Base-by-base conservation (phyloP, 345 rosid species). In the Pelargonium nanum region DNA sequence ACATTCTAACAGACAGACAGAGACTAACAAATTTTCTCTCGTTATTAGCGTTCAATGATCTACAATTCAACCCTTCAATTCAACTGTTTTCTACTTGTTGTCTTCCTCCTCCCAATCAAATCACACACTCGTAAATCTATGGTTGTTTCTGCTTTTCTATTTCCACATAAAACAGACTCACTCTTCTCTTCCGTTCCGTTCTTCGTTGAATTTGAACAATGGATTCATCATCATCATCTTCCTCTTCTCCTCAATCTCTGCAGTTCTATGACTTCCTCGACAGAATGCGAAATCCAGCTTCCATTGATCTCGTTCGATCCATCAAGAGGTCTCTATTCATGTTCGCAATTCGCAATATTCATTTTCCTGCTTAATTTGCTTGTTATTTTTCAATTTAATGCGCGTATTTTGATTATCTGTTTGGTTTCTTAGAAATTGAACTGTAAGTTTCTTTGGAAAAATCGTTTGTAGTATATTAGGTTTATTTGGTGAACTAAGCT, bases 241-340 rank as follows among this genome's bases (percentile, higher is more conserved):
- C 58, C 1, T 44, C 60, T 4, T 58, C 72, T 19, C 52, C 72
- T 22, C 50, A 66, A 2, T 60, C 78, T 1, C 44, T 72, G 16
- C 55, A 69, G 19, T 83, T 81, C 75, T 76, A 75, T 56, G 72
- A 71, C 68, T 83, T 83, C 66, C 91, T 81, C 8, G 72, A 76
- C 51, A 70, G 73, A 48, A 82, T 84, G 85, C 80, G 85, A 22
- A 79, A 65, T 56, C 85, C 83, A 50, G 76, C 85, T 65, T 77
- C 86, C 20, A 56, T 80, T 60, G 78, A 85, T 76, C 88, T 74
- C 50, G 80, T 78, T 60, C 88, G 83, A 70, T 81, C 87, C 75
- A 78, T 85, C 66, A 81, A 83, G 69, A 81, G 91, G 97, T 89
- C 22, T 52, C 22, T 6, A 52, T 57, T 9, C 13, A 30, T 55